phyloP scores from a whole-genome alignment of 192 early-diverging fungal species.

The Backusella parvicylindrica region DNA sequence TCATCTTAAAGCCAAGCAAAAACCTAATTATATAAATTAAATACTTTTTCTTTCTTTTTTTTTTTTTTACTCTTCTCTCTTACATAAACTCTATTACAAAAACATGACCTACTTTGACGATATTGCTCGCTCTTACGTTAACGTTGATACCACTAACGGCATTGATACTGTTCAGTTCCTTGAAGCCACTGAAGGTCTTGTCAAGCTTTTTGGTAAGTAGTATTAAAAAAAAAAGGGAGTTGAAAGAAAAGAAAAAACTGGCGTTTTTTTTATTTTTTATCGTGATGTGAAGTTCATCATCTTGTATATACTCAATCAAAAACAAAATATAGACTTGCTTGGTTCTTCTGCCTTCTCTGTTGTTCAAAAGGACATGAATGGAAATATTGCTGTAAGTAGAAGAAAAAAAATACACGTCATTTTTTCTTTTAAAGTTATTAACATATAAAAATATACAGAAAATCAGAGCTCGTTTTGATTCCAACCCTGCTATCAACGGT shows the following conservation, averaged over 20 bases:
- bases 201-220: constrained; percentile 67
- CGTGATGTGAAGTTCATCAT: not conserved
- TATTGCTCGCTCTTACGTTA: constrained; percentile 59
- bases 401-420: constrained; percentile 9
- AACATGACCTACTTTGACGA: constrained; percentile 60
- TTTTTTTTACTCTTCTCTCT: not conserved
- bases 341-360: constrained; percentile 71
- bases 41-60: not conserved
- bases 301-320: not conserved
- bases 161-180: constrained; percentile 77
- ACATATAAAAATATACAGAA: no score
- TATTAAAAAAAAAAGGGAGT: not conserved
- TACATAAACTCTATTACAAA: not conserved
- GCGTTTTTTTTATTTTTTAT: not conserved
- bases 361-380: constrained; percentile 91
- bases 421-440: not conserved
- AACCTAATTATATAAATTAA: not conserved
- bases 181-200: constrained; percentile 72
- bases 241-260: not conserved
- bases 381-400: constrained; percentile 84
- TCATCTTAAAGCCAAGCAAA: not conserved
- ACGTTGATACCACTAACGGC: constrained; percentile 62
- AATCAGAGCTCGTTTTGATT: constrained; percentile 70
- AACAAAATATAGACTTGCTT: constrained; percentile 52
- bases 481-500: constrained; percentile 60